These are phyloP conservation scores for Periconia sp. DNA, from an alignment of 2,329 filamentous ascomycete genomes.

Conservation along the genomic window DNA sequence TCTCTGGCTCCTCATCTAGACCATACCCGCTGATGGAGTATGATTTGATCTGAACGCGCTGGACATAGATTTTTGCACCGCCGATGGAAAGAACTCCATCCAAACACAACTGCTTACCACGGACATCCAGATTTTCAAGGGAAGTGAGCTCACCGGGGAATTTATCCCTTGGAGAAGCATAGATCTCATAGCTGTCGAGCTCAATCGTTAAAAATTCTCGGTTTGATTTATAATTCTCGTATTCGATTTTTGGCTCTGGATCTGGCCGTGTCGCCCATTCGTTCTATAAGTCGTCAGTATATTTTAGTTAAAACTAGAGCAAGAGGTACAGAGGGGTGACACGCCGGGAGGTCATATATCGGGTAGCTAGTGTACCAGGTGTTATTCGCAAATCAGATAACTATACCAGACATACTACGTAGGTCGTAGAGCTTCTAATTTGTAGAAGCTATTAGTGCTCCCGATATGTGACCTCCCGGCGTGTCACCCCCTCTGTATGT, in stretches of 20 bases:
- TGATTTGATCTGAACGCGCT: slow-evolving; percentile 57
- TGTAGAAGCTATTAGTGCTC: too few species aligned
- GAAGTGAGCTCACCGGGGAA: slow-evolving; percentile 16
- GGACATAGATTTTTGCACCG: slow-evolving; percentile 52
- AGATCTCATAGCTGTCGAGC: slow-evolving; percentile 29
- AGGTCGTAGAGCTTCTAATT: too few species aligned
- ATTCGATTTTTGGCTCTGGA: background rate
- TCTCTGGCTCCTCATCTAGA: slow-evolving; percentile 43
- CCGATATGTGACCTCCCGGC: too few species aligned
- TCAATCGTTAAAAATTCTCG: slow-evolving; percentile 17
- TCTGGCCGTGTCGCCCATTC: slow-evolving; percentile 8
- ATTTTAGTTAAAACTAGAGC: background rate
- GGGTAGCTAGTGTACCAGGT: too few species aligned
- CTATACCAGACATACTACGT: too few species aligned
- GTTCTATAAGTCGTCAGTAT: background rate
- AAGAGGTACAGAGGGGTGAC: too few species aligned
- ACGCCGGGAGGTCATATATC: too few species aligned
- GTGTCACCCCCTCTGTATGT: too few species aligned
- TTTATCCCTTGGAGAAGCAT: slow-evolving; percentile 5
- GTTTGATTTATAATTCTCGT: slow-evolving; percentile 3
- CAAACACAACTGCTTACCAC: slow-evolving; percentile 22
- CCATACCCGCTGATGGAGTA: slow-evolving; percentile 70
- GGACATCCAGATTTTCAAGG: slow-evolving; percentile 21
- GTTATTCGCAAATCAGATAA: too few species aligned
- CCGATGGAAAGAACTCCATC: slow-evolving; percentile 50